A percentile compares a stretch with the other conserved stretches of the same genome.
phyloP scores from a whole-genome alignment of 2,329 filamentous ascomycete species.

The Aspergillus pseudotamarii region DNA sequence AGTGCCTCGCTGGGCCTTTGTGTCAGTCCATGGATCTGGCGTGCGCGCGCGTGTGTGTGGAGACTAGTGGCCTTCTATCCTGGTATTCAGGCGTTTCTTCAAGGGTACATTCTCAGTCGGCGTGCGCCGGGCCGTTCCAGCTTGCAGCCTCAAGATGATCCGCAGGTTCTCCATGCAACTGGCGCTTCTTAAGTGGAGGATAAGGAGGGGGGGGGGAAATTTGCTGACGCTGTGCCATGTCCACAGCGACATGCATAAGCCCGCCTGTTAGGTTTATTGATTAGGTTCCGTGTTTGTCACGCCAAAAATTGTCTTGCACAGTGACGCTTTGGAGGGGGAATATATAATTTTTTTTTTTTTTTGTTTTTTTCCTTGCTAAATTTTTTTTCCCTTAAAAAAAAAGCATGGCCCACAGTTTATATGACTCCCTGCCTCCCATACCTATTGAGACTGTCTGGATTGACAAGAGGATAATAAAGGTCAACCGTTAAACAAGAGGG shows the following conservation, averaged over 20 bases:
- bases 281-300: constrained; percentile 41
- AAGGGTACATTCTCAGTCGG: constrained; percentile 42
- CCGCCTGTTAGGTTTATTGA: constrained; percentile 39
- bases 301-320: constrained; percentile 26
- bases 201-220: constrained; percentile 34
- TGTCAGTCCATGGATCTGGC: constrained; percentile 25
- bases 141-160: constrained; percentile 49
- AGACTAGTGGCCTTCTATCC: constrained; percentile 26
- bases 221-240: constrained; percentile 38
- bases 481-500: background rate
- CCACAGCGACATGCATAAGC: constrained; percentile 42
- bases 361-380: constrained; percentile 9
- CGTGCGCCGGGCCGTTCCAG: constrained; percentile 51
- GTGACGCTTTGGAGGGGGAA: constrained; percentile 17
- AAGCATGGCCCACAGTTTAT: constrained; percentile 40
- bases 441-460: constrained; percentile 21
- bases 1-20: constrained; percentile 16
- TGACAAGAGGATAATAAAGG: constrained; percentile 9
- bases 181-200: constrained; percentile 36
- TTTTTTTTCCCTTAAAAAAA: constrained; percentile 15
- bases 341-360: constrained; percentile 15
- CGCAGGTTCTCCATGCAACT: constrained; percentile 40
- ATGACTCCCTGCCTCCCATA: constrained; percentile 42
- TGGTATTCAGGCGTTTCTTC: constrained; percentile 38
- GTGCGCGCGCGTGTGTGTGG: constrained; percentile 25